phyloP scores from a whole-genome alignment of 345 rosid genomes.

The Lumnitzera littorea region DNA sequence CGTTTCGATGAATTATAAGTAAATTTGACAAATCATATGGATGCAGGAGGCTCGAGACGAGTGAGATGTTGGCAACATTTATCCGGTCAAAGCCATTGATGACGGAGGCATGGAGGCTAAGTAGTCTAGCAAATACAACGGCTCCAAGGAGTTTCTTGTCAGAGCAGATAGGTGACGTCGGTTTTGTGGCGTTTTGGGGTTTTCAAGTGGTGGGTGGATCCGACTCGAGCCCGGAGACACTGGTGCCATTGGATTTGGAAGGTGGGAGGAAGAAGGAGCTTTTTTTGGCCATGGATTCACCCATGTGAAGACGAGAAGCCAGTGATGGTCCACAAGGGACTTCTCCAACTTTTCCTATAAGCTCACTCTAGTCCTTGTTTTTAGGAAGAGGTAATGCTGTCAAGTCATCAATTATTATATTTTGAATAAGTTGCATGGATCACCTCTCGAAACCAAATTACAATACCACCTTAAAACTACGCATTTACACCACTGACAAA shows the following conservation, averaged over 20 bases:
- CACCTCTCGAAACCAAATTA: too few relatives aligned
- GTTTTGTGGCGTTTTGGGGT: slow-evolving; percentile 48
- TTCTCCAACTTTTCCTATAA: slow-evolving; percentile 31
- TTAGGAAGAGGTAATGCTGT: slow-evolving; percentile 34
- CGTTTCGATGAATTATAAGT: too few relatives aligned
- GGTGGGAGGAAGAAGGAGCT: background rate
- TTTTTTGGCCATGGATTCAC: slow-evolving; percentile 28
- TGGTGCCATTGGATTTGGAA: slow-evolving; percentile 16
- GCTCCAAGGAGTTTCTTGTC: slow-evolving; percentile 16
- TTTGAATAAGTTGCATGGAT: background rate
- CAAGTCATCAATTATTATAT: background rate
- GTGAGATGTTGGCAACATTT: slow-evolving; percentile 62
- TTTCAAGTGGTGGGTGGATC: slow-evolving; percentile 12
- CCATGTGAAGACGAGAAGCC: slow-evolving; percentile 32
- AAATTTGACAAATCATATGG: too few relatives aligned
- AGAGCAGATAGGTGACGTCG: slow-evolving; percentile 25
- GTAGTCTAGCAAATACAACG: slow-evolving; percentile 26
- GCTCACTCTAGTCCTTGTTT: slow-evolving; percentile 7
- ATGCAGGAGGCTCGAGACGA: slow-evolving; percentile 50
- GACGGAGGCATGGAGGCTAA: slow-evolving; percentile 47
- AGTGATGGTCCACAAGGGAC: slow-evolving; percentile 38
- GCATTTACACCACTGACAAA: too few relatives aligned
- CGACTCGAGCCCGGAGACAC: slow-evolving; percentile 5
- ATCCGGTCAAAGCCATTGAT: slow-evolving; percentile 52
- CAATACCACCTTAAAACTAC: too few relatives aligned